Evolutionary conservation across 1,284 basidiomycete genomes (phyloP).

Genomic region (Cerioporus squamosus): DNA sequence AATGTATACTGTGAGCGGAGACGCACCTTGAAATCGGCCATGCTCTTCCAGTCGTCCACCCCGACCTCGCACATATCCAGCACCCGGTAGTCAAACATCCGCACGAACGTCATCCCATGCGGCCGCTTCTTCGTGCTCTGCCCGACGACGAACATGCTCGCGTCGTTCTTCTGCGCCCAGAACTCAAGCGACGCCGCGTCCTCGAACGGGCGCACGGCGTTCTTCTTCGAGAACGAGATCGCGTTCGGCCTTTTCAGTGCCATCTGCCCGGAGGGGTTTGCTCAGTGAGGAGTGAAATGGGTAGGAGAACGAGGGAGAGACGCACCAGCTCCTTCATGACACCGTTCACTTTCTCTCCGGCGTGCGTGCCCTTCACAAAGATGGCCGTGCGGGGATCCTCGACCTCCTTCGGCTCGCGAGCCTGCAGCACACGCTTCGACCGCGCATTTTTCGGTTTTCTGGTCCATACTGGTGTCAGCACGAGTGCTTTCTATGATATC

Average conservation of each 20-base stretch:
- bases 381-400: constrained; percentile 87
- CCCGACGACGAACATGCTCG: constrained; percentile 88
- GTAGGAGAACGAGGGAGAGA: constrained; percentile 13
- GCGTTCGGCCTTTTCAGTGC: constrained; percentile 88
- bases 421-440: constrained; percentile 91
- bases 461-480: neutral
- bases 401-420: constrained; percentile 86
- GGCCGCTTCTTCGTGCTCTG: constrained; percentile 96
- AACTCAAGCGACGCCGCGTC: constrained; percentile 87
- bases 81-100: constrained; percentile 88
- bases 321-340: constrained; percentile 91
- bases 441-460: constrained; percentile 98
- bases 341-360: constrained; percentile 78
- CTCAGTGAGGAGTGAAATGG: neutral
- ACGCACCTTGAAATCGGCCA: constrained; percentile 85
- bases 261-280: constrained; percentile 60
- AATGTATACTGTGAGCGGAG: neutral
- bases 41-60: constrained; percentile 79
- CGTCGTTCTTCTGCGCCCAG: constrained; percentile 95
- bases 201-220: constrained; percentile 91
- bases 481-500: neutral
- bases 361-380: constrained; percentile 89
- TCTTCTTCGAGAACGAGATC: constrained; percentile 96
- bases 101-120: constrained; percentile 83
- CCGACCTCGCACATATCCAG: constrained; percentile 97